A percentile compares a stretch with the other conserved stretches of the same genome.
These are phyloP conservation scores for Sclerotinia trifoliorum DNA, from an alignment of 2,329 filamentous ascomycete species.

Conservation along the genomic window DNA sequence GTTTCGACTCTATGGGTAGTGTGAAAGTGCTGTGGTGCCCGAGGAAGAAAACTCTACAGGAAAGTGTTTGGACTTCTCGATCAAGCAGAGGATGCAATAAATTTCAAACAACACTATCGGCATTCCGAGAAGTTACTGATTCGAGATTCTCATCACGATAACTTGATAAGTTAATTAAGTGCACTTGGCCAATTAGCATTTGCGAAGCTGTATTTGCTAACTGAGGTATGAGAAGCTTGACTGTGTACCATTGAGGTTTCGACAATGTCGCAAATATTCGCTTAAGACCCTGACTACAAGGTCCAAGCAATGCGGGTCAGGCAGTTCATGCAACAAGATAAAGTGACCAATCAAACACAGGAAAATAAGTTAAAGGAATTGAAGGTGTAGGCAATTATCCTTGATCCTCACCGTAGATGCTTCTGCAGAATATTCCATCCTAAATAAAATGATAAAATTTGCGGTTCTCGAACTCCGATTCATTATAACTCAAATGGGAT, in stretches of 20 bases:
- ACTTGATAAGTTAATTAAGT: neutral
- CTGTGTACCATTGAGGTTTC: conserved; percentile 37
- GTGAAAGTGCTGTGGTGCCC: conserved; percentile 9
- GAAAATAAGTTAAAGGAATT: neutral
- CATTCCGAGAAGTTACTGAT: neutral
- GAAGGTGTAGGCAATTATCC: neutral
- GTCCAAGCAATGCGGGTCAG: conserved; percentile 24
- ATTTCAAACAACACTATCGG: conserved; percentile 4
- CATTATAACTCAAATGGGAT: neutral
- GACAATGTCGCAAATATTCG: conserved; percentile 37
- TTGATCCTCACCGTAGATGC: conserved; percentile 16
- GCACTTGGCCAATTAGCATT: conserved; percentile 13
- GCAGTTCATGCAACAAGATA: conserved; percentile 29
- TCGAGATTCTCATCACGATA: neutral
- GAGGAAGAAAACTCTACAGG: neutral
- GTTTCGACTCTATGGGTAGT: conserved; percentile 28
- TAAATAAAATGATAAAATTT: neutral
- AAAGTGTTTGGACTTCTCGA: conserved; percentile 6
- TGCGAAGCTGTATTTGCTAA: conserved; percentile 24
- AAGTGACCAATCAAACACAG: neutral
- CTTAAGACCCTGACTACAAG: conserved; percentile 27
- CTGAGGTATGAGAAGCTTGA: conserved; percentile 30
- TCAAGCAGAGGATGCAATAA: conserved; percentile 10
- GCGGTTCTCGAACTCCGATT: neutral
- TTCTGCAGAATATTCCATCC: conserved; percentile 16